Conservation (phyloP, 805 yeast genomes). For the Metschnikowia similis region DNA sequence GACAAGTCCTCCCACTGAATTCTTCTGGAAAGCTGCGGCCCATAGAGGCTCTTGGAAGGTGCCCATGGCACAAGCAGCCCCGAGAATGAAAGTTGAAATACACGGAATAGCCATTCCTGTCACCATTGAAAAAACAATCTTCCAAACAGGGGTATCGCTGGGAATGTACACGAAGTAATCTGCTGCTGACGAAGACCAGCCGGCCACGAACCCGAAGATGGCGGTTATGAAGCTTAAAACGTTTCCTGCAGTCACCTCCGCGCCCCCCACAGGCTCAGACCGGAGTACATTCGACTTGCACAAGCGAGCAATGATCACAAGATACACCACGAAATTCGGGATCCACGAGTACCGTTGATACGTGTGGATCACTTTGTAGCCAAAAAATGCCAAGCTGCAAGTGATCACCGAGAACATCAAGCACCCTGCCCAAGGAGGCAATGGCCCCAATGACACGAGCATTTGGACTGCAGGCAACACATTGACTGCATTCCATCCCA, state of each 20-base stretch:
- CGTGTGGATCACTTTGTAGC: slow-evolving; percentile 28
- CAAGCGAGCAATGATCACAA: slow-evolving; percentile 28
- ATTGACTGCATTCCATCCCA: slow-evolving; percentile 35
- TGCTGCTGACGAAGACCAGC: slow-evolving; percentile 33
- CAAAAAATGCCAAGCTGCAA: slow-evolving; percentile 27
- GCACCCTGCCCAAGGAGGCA: slow-evolving; percentile 36
- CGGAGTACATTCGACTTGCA: slow-evolving; percentile 22
- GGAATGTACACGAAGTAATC: slow-evolving; percentile 34
- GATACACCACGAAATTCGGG: slow-evolving; percentile 27
- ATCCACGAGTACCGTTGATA: slow-evolving; percentile 32
- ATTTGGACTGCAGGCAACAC: slow-evolving; percentile 29
- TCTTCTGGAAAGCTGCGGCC: slow-evolving; percentile 24
- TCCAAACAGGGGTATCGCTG: slow-evolving; percentile 23
- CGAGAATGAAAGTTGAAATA: slow-evolving; percentile 27
- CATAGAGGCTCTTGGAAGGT: slow-evolving; percentile 23
- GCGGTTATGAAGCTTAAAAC: slow-evolving; percentile 26
- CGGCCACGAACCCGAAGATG: slow-evolving; percentile 31
- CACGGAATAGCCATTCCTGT: slow-evolving; percentile 25
- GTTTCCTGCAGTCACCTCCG: slow-evolving; percentile 22
- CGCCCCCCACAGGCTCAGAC: slow-evolving; percentile 13
- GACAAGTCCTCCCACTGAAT: slow-evolving; percentile 33
- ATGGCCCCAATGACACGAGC: slow-evolving; percentile 23
- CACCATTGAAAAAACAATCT: slow-evolving; percentile 25
- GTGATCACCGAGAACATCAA: slow-evolving; percentile 29
- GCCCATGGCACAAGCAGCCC: slow-evolving; percentile 31